These are phyloP conservation scores for Pterocarpus santalinus DNA, from an alignment of 306 rosid species.

Conservation along the genomic window DNA sequence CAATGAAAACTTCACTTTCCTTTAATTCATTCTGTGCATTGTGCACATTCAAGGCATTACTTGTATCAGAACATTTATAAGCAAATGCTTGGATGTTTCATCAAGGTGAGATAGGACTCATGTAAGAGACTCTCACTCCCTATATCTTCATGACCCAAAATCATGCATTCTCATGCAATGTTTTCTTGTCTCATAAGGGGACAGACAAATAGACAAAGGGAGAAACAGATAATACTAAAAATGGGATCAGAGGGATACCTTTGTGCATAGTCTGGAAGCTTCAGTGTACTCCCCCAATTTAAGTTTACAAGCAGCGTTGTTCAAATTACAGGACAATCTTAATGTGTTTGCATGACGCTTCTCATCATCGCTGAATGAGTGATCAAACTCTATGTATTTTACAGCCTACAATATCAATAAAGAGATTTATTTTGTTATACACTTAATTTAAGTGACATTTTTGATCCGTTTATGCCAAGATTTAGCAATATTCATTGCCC, in stretches of 20 bases:
- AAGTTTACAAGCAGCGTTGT: constrained; percentile 75
- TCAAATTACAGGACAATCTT: constrained; percentile 61
- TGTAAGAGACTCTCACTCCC: not conserved
- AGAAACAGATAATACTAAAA: not conserved
- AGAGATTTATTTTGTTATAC: constrained; percentile 4
- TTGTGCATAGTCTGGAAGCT: constrained; percentile 64
- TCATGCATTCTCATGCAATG: not conserved
- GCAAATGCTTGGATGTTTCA: not conserved
- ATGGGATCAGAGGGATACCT: constrained; percentile 47
- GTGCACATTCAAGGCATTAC: not conserved
- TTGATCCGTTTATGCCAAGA: not conserved
- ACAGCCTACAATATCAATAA: constrained; percentile 55
- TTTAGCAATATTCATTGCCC: not conserved
- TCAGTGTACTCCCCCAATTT: constrained; percentile 59
- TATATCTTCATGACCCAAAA: not conserved
- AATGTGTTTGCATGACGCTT: constrained; percentile 54
- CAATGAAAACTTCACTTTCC: not conserved
- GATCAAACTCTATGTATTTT: constrained; percentile 65
- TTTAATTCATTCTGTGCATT: not conserved
- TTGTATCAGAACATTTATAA: not conserved
- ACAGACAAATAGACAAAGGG: not conserved
- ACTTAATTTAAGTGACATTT: not conserved
- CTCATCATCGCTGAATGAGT: constrained; percentile 63
- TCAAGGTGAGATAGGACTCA: not conserved
- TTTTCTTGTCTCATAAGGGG: not conserved